A percentile compares a stretch with the other conserved stretches of the same genome.
Evolutionary conservation across 768 basidiomycete genomes (phyloP).

Genomic region (Tylopilus balloui): DNA sequence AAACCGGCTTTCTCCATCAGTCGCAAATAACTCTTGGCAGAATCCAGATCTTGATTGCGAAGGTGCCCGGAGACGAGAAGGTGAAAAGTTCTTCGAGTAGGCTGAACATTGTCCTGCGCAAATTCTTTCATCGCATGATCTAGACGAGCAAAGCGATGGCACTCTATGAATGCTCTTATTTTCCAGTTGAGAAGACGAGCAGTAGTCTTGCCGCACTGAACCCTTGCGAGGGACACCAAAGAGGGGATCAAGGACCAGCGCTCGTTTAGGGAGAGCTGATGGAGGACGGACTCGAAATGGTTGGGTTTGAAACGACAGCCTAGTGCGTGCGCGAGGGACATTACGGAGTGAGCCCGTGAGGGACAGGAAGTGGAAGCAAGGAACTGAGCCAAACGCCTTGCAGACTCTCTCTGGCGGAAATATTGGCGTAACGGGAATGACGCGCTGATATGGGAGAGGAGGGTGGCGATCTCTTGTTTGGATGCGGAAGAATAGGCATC

Average conservation of each 20-base stretch:
- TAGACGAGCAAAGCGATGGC: slow-evolving; percentile 44
- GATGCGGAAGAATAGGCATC: slow-evolving; percentile 22
- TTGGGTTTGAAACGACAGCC: slow-evolving; percentile 49
- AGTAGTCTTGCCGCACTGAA: slow-evolving; percentile 47
- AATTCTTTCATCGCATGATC: slow-evolving; percentile 49
- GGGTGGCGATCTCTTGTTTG: slow-evolving; percentile 3
- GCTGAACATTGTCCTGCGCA: slow-evolving; percentile 38
- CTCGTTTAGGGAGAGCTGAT: slow-evolving; percentile 42
- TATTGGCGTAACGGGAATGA: slow-evolving; percentile 24
- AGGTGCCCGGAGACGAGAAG: slow-evolving; percentile 63
- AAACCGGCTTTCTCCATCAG: slow-evolving; percentile 56
- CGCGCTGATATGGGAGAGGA: slow-evolving; percentile 17
- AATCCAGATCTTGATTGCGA: slow-evolving; percentile 58
- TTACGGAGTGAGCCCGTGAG: slow-evolving; percentile 39
- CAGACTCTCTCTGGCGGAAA: slow-evolving; percentile 33
- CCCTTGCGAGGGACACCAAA: slow-evolving; percentile 45
- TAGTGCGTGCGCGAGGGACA: slow-evolving; percentile 45
- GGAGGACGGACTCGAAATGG: slow-evolving; percentile 54
- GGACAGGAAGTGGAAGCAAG: slow-evolving; percentile 35
- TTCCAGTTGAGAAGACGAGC: slow-evolving; percentile 68
- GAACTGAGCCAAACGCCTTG: slow-evolving; percentile 31
- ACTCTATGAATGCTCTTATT: slow-evolving; percentile 55
- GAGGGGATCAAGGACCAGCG: slow-evolving; percentile 50
- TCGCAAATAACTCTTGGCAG: slow-evolving; percentile 50
- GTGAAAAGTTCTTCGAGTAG: slow-evolving; percentile 64